phyloP scores from a whole-genome alignment of 257 asterid genomes.

The Linderniella brevidens region DNA sequence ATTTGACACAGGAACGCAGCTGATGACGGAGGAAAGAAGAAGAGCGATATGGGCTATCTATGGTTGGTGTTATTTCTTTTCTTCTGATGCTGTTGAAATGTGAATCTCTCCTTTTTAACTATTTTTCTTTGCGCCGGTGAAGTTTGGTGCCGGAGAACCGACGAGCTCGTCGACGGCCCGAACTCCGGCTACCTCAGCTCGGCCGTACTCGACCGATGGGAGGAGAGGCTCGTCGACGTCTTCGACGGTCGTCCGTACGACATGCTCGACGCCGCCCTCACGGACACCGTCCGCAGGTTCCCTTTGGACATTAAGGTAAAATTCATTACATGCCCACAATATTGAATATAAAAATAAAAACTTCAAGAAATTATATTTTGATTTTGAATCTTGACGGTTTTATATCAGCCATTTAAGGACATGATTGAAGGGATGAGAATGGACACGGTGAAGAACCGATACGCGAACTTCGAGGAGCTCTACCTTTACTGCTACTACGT shows the following conservation, averaged over 20 bases:
- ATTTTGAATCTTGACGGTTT: too few species aligned
- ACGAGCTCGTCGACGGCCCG: conserved; percentile 98
- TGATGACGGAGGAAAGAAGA: conserved; percentile 89
- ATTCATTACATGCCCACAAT: too few species aligned
- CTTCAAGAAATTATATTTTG: too few species aligned
- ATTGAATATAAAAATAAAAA: too few species aligned
- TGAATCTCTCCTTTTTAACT: too few species aligned
- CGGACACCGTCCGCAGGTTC: conserved; percentile 60
- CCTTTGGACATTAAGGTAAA: conserved; percentile 48
- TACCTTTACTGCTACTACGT: conserved; percentile 88
- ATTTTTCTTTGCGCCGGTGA: conserved; percentile 6
- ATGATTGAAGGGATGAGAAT: conserved; percentile 97
- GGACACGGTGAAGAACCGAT: conserved; percentile 84
- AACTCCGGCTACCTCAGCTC: conserved; percentile 93
- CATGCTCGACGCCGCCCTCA: conserved; percentile 96
- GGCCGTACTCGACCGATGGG: conserved; percentile 84
- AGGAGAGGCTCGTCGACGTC: conserved; percentile 73
- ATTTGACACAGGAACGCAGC: conserved; percentile 41
- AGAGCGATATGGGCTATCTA: conserved; percentile 98
- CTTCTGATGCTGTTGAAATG: too few species aligned
- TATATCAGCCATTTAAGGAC: conserved; percentile 85
- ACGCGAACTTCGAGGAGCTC: conserved; percentile 77
- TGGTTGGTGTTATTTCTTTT: conserved; percentile 56
- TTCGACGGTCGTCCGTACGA: conserved; percentile 77
- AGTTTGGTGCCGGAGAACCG: conserved; percentile 99